A percentile compares a stretch with the other conserved stretches of the same genome.
These are phyloP conservation scores for Panicum hallii DNA, from an alignment of 202 grass and related monocot genomes.

Conservation along the genomic window DNA sequence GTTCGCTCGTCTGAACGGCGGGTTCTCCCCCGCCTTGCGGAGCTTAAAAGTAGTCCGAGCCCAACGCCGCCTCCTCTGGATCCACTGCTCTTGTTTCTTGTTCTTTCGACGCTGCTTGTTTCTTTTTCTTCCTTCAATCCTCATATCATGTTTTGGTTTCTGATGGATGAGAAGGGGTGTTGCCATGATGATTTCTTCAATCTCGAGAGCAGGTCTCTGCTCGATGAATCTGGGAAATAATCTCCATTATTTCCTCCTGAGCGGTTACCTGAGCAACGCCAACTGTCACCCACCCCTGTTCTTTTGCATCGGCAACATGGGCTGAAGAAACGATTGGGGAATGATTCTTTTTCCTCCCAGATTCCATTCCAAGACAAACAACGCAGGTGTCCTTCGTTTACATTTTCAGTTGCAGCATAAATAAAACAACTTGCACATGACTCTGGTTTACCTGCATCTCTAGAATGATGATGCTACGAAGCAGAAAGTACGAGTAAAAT, in stretches of 20 bases:
- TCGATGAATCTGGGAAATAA: conserved; percentile 50
- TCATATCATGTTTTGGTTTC: background rate
- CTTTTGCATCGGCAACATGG: background rate
- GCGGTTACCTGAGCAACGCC: conserved; percentile 69
- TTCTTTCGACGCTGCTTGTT: background rate
- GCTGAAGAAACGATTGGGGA: background rate
- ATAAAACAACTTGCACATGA: background rate
- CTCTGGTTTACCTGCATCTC: background rate
- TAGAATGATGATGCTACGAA: too few relatives aligned
- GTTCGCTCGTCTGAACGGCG: conserved; percentile 60
- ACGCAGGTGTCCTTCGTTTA: background rate
- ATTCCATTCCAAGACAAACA: background rate
- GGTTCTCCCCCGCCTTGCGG: conserved; percentile 32
- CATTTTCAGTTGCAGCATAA: background rate
- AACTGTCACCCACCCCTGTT: background rate
- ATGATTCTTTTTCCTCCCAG: background rate
- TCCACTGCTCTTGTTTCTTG: background rate
- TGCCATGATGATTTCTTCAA: conserved; percentile 47
- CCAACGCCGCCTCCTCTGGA: background rate
- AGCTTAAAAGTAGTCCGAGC: conserved; percentile 62
- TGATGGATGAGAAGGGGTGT: background rate
- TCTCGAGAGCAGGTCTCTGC: conserved; percentile 41
- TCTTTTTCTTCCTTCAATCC: too few relatives aligned
- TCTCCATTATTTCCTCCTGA: conserved; percentile 52
- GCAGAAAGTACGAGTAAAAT: background rate